Evolutionary conservation across 1,284 basidiomycete species (phyloP).

Genomic region (Clitocybe nebularis): DNA sequence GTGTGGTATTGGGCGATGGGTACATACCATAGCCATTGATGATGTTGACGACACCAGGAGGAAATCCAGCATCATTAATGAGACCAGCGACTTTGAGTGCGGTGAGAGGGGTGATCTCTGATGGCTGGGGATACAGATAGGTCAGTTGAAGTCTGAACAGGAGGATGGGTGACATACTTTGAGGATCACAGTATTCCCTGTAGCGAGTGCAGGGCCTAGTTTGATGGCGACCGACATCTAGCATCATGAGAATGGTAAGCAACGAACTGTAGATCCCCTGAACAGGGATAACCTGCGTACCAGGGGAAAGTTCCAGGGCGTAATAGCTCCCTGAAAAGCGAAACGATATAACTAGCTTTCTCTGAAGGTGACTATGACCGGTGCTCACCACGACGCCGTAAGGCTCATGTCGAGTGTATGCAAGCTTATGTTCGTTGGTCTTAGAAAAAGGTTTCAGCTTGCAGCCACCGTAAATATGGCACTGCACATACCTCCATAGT

Average conservation of each 20-base stretch:
- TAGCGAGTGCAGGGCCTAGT: constrained; percentile 78
- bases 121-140: constrained; percentile 44
- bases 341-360: neutral
- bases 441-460: constrained; percentile 15
- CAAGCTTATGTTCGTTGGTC: constrained; percentile 60
- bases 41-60: constrained; percentile 68
- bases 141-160: neutral
- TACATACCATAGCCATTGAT: constrained; percentile 65
- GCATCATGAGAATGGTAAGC: neutral
- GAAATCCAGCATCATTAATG: constrained; percentile 53
- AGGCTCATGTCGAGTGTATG: constrained; percentile 84
- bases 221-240: constrained; percentile 69
- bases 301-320: constrained; percentile 58
- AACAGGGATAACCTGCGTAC: constrained; percentile 18
- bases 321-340: constrained; percentile 58
- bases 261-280: no score
- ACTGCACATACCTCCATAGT: constrained; percentile 44
- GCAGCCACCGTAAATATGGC: neutral
- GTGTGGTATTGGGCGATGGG: neutral
- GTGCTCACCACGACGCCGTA: constrained; percentile 66
- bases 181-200: constrained; percentile 76
- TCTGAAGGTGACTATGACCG: no score
- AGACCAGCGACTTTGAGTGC: constrained; percentile 53
- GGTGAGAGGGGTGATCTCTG: constrained; percentile 85
- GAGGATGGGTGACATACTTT: constrained; percentile 37